Conservation (phyloP, 2,329 filamentous ascomycete genomes). For the Truncatella angustata region DNA sequence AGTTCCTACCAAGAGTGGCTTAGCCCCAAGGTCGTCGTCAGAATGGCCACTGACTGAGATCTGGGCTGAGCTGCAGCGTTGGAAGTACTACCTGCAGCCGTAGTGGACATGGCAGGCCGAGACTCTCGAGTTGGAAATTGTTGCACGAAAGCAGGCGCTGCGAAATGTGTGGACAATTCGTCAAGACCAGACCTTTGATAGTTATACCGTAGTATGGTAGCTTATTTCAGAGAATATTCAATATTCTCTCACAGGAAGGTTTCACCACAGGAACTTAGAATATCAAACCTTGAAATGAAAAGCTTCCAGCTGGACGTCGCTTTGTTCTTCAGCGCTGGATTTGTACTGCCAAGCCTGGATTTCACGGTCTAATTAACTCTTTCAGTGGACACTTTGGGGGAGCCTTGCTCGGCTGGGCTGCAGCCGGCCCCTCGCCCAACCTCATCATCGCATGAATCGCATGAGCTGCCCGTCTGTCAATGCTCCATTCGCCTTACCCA, state of each 20-base stretch:
- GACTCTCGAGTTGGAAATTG: too few relatives aligned
- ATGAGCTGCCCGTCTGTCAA: neutral
- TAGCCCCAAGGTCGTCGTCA: conserved; percentile 4
- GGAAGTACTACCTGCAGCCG: neutral
- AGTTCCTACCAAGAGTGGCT: conserved; percentile 2
- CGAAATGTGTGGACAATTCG: too few relatives aligned
- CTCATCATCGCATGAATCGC: conserved; percentile 2
- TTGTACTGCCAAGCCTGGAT: neutral
- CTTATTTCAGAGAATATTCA: too few relatives aligned
- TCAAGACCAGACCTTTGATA: too few relatives aligned
- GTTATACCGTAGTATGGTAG: too few relatives aligned
- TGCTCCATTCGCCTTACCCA: neutral
- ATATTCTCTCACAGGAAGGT: too few relatives aligned
- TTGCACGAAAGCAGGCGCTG: too few relatives aligned
- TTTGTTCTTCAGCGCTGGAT: neutral
- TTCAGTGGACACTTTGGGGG: neutral
- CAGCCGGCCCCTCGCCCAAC: conserved; percentile 10
- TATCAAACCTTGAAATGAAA: too few relatives aligned
- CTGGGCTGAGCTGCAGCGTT: neutral
- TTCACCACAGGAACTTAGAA: too few relatives aligned
- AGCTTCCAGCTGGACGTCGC: too few relatives aligned
- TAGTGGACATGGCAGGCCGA: too few relatives aligned
- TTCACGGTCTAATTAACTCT: neutral
- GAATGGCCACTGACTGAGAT: conserved; percentile 4
- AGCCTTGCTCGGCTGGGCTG: neutral